Conservation (phyloP, 768 basidiomycete genomes). For the Thelephora aurantiotincta region DNA sequence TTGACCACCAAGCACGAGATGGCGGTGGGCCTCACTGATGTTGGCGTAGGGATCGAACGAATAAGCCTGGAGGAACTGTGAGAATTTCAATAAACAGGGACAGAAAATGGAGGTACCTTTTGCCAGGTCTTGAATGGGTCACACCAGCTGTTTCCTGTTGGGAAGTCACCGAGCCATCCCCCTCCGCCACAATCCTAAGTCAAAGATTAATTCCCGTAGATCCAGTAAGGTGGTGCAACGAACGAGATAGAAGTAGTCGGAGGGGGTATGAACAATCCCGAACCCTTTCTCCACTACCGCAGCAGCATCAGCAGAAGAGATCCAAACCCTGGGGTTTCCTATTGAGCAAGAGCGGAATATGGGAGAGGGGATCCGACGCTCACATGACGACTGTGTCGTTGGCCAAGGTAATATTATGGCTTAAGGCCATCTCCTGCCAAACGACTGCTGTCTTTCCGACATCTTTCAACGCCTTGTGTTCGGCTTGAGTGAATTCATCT, state of each 20-base stretch:
- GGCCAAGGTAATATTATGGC: constrained; percentile 19
- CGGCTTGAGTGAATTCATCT: constrained; percentile 19
- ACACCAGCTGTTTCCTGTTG: constrained; percentile 53
- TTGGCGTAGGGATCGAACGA: constrained; percentile 60
- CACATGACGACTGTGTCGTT: constrained; percentile 42
- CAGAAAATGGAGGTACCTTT: constrained; percentile 25
- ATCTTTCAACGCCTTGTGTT: constrained; percentile 18
- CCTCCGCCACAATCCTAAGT: constrained; percentile 54
- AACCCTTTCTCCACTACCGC: constrained; percentile 47
- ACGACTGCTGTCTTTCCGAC: constrained; percentile 35
- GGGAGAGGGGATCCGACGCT: constrained; percentile 8
- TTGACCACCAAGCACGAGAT: constrained; percentile 60
- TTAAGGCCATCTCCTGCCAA: constrained; percentile 28
- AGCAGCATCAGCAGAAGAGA: constrained; percentile 43
- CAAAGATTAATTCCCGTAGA: neutral
- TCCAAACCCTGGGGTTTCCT: constrained; percentile 45
- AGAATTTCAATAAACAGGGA: constrained; percentile 5
- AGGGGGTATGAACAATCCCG: constrained; percentile 52
- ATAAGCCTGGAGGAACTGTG: constrained; percentile 29
- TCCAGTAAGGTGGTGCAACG: constrained; percentile 5
- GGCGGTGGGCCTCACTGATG: constrained; percentile 28
- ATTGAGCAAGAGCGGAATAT: constrained; percentile 2
- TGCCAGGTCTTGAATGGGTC: constrained; percentile 77
- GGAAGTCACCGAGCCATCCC: constrained; percentile 46
- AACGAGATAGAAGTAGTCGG: constrained; percentile 67